phyloP scores from a whole-genome alignment of 2,329 filamentous ascomycete species.

The Lasiodiplodia hormozganensis region DNA sequence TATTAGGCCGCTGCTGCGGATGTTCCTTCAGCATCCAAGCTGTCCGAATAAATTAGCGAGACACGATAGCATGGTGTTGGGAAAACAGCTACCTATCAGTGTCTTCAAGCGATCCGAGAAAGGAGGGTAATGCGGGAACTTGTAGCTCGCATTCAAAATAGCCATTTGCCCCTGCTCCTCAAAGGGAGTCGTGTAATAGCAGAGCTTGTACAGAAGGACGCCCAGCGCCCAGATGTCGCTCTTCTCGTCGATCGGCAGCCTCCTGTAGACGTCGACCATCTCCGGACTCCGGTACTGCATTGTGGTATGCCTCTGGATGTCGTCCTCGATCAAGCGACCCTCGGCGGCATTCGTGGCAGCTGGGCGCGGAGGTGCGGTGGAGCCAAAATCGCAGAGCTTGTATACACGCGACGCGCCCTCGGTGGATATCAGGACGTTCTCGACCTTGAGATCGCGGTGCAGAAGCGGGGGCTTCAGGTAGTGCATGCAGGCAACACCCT shows the following conservation, averaged over 20 bases:
- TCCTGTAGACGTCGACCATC: conserved; percentile 98
- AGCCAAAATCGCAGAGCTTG: conserved; percentile 98
- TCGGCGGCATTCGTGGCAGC: conserved; percentile 87
- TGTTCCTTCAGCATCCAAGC: conserved; percentile 90
- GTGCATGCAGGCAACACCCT: conserved; percentile 98
- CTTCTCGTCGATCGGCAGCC: conserved; percentile 97
- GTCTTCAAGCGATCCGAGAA: conserved; percentile 92
- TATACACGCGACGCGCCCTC: conserved; percentile 74
- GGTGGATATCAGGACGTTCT: conserved; percentile 90
- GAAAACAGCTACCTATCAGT: conserved; percentile 73
- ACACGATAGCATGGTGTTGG: neutral
- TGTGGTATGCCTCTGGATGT: conserved; percentile 95
- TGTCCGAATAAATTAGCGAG: conserved; percentile 46
- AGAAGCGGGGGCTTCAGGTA: conserved; percentile 93
- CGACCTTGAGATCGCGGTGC: conserved; percentile 95
- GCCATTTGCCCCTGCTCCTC: conserved; percentile 98
- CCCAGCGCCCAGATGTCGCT: conserved; percentile 98
- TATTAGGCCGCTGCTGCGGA: conserved; percentile 81
- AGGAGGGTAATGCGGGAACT: conserved; percentile 83
- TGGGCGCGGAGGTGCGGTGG: conserved; percentile 80
- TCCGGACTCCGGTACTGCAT: conserved; percentile 97
- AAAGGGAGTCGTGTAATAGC: conserved; percentile 98
- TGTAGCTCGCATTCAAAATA: conserved; percentile 94
- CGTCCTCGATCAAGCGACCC: conserved; percentile 92
- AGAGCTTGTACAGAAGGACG: conserved; percentile 95